Conservation (phyloP, 768 basidiomycete species). For the Trametes punicea region DNA sequence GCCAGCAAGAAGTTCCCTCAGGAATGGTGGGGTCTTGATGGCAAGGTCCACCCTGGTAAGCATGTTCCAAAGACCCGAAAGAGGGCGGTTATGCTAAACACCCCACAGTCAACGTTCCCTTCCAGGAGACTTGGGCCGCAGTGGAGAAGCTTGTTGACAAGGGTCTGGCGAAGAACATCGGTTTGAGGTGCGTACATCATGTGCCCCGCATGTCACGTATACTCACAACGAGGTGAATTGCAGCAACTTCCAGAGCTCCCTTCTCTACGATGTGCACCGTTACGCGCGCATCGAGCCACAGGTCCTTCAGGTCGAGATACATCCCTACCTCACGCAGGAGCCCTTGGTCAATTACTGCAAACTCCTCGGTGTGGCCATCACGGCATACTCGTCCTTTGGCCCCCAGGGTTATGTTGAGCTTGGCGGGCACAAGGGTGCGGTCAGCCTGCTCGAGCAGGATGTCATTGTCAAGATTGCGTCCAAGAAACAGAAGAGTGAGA, state of each 20-base stretch:
- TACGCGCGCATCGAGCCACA: constrained; percentile 67
- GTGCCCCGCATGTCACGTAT: background rate
- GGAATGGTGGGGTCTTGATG: constrained; percentile 77
- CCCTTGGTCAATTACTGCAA: constrained; percentile 42
- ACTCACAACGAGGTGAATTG: background rate
- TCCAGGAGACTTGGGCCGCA: constrained; percentile 80
- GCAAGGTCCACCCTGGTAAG: constrained; percentile 62
- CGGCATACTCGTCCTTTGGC: constrained; percentile 56
- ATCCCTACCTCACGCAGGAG: constrained; percentile 54
- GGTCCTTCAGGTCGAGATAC: constrained; percentile 59
- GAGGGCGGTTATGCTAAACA: background rate
- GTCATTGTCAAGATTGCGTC: constrained; percentile 43
- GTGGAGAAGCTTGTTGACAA: constrained; percentile 78
- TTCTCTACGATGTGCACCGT: constrained; percentile 73
- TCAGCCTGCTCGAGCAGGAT: constrained; percentile 53
- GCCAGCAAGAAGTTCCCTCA: constrained; percentile 74
- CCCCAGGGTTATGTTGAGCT: constrained; percentile 63
- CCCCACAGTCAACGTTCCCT: constrained; percentile 54
- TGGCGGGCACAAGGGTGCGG: constrained; percentile 47
- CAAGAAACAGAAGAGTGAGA: constrained; percentile 52
- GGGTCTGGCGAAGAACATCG: constrained; percentile 74
- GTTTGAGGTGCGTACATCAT: constrained; percentile 49
- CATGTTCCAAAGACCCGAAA: constrained; percentile 2
- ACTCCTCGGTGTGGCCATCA: constrained; percentile 45
- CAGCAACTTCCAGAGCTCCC: constrained; percentile 71